A percentile compares a stretch with the other conserved stretches of the same genome.
phyloP scores from a whole-genome alignment of 202 grass and related monocot species.

The Carex sylvatica region DNA sequence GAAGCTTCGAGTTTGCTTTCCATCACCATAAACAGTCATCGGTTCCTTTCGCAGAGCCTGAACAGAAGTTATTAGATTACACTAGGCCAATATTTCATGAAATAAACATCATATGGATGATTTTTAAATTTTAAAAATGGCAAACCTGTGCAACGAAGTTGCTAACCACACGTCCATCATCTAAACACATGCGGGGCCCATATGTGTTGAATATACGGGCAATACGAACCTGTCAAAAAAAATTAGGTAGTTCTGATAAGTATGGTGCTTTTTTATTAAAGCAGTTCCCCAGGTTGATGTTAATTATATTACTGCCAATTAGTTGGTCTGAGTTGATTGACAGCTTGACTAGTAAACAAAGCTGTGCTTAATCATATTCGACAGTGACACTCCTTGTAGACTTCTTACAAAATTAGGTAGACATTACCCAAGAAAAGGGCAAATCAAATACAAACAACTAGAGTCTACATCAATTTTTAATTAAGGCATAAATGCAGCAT shows the following conservation, averaged over 20 bases:
- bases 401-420: background rate
- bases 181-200: constrained; percentile 94
- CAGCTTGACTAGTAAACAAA: constrained; percentile 1
- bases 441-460: background rate
- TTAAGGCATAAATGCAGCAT: background rate
- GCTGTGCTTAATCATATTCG: background rate
- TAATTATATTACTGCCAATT: background rate
- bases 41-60: constrained; percentile 81
- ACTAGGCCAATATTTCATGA: constrained; percentile 1
- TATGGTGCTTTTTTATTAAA: background rate
- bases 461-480: constrained; percentile 5
- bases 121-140: constrained; percentile 9
- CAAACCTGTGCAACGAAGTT: constrained; percentile 95
- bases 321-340: background rate
- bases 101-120: background rate
- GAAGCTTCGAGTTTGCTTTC: constrained; percentile 95
- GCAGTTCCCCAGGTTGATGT: background rate
- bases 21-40: constrained; percentile 97
- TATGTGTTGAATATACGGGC: constrained; percentile 98
- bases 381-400: background rate
- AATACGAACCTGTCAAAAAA: constrained; percentile 75
- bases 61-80: constrained; percentile 21
- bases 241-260: background rate
- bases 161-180: constrained; percentile 93
- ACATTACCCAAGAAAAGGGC: background rate